Percentiles rank a stretch among this genome's conserved stretches.
phyloP scores from a whole-genome alignment of 352 stramenopile species.

The Pythium dissimile region DNA sequence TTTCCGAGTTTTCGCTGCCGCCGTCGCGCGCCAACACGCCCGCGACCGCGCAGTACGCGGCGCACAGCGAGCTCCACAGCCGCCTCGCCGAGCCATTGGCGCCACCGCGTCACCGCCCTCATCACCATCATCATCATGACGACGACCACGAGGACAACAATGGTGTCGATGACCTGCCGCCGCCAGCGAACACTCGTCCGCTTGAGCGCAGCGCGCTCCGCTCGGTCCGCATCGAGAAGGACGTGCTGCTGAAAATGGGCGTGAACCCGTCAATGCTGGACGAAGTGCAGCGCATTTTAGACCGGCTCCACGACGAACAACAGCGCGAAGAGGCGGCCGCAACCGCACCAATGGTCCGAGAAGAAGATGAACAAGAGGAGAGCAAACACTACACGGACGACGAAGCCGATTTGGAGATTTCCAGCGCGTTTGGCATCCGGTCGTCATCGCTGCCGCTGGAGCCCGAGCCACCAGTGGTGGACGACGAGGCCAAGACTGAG shows the following conservation, averaged over 20 bases:
- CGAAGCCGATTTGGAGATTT: slow-evolving; percentile 32
- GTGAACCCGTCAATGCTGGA: slow-evolving; percentile 68
- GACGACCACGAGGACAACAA: background rate
- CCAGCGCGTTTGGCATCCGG: slow-evolving; percentile 43
- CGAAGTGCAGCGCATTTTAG: slow-evolving; percentile 65
- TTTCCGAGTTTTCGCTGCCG: slow-evolving; percentile 30
- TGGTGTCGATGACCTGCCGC: background rate
- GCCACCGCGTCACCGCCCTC: no score
- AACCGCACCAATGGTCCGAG: background rate
- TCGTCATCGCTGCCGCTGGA: slow-evolving; percentile 20
- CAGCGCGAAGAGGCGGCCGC: slow-evolving; percentile 14
- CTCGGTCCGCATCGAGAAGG: slow-evolving; percentile 70
- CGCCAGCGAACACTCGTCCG: background rate
- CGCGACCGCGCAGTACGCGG: slow-evolving; percentile 4
- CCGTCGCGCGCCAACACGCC: slow-evolving; percentile 6
- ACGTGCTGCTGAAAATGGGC: slow-evolving; percentile 69
- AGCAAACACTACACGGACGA: slow-evolving; percentile 30
- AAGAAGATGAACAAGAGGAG: slow-evolving; percentile 33
- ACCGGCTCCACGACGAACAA: slow-evolving; percentile 49
- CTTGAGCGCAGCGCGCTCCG: slow-evolving; percentile 24
- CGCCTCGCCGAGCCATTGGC: no score
- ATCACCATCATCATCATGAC: no score
- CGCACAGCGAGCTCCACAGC: slow-evolving; percentile 2
- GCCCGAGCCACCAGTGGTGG: slow-evolving; percentile 11
- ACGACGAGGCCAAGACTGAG: slow-evolving; percentile 32